These are phyloP conservation scores for Zymoseptoria passerinii DNA, from an alignment of 2,329 filamentous ascomycete species.

Conservation along the genomic window DNA sequence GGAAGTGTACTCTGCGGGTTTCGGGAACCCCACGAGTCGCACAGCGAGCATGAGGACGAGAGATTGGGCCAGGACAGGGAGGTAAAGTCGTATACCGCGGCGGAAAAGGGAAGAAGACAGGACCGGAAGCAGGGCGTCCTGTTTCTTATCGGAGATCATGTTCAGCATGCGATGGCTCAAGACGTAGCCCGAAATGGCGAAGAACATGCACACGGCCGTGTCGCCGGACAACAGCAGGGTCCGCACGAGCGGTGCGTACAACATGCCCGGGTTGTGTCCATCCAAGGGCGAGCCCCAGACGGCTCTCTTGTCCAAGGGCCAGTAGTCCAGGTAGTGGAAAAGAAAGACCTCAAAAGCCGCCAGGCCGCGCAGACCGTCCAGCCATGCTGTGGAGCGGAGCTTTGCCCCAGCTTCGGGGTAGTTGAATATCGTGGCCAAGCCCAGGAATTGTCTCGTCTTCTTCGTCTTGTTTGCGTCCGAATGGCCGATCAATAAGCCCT, in stretches of 20 bases:
- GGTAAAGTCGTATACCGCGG: conserved; percentile 7
- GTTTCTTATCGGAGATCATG: conserved; percentile 4
- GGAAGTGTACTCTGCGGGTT: conserved; percentile 1
- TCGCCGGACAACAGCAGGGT: conserved; percentile 44
- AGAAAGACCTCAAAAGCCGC: conserved; percentile 19
- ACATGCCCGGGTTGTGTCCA: conserved; percentile 24
- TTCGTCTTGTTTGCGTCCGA: not conserved
- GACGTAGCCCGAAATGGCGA: conserved; percentile 55
- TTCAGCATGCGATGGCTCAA: conserved; percentile 38
- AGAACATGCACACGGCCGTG: conserved; percentile 53
- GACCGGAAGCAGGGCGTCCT: conserved; percentile 3
- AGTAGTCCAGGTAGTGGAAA: conserved; percentile 15
- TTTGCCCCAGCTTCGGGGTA: conserved; percentile 7
- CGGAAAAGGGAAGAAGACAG: conserved; percentile 8
- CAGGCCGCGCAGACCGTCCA: conserved; percentile 18
- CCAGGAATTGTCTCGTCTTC: not conserved
- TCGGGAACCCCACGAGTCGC: conserved; percentile 4
- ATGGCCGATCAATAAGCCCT: not conserved
- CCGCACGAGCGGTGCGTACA: conserved; percentile 40
- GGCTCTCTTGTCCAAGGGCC: conserved; percentile 6
- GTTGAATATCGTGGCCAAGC: conserved; percentile 6
- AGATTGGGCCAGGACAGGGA: conserved; percentile 7
- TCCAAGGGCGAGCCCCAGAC: conserved; percentile 6
- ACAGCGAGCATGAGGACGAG: conserved; percentile 7
- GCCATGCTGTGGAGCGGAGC: conserved; percentile 12